Percentiles rank a stretch among this genome's conserved stretches.
phyloP scores from a whole-genome alignment of 805 yeast species.

The Sugiyamaella smithiae region DNA sequence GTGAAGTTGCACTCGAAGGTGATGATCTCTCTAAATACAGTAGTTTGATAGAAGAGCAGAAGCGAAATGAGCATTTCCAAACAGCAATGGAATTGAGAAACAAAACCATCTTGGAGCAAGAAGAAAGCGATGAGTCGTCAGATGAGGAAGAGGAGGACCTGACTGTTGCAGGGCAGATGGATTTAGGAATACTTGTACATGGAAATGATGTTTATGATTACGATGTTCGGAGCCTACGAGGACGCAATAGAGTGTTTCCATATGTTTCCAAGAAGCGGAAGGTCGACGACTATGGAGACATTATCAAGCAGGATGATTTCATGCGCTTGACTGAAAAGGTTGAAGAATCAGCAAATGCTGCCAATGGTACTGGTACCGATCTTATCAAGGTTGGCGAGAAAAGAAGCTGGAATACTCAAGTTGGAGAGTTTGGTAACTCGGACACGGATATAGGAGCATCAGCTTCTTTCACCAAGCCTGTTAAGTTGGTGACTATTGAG shows the following conservation, averaged over 20 bases:
- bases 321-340: constrained; percentile 34
- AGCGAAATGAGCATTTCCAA: constrained; percentile 27
- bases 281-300: constrained; percentile 84
- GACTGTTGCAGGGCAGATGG: constrained; percentile 27
- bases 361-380: constrained; percentile 24
- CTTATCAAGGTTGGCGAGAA: constrained; percentile 35
- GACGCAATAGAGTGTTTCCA: constrained; percentile 69
- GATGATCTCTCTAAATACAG: constrained; percentile 33
- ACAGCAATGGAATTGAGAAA: constrained; percentile 38
- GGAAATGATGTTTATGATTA: constrained; percentile 45
- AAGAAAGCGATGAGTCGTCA: constrained; percentile 30
- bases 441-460: not conserved
- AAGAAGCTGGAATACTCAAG: constrained; percentile 35
- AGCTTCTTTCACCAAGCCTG: constrained; percentile 39
- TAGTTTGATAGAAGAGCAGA: constrained; percentile 23
- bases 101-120: constrained; percentile 37
- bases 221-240: constrained; percentile 49
- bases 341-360: not conserved
- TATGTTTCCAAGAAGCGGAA: constrained; percentile 55
- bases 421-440: constrained; percentile 4
- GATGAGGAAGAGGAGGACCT: constrained; percentile 33
- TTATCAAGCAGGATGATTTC: constrained; percentile 64
- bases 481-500: constrained; percentile 38
- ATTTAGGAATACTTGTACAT: constrained; percentile 27
- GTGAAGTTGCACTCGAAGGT: constrained; percentile 36